Percentiles rank a stretch among this genome's conserved stretches.
Conservation (phyloP, 2,329 filamentous ascomycete genomes). For the Lecanosticta acicola region DNA sequence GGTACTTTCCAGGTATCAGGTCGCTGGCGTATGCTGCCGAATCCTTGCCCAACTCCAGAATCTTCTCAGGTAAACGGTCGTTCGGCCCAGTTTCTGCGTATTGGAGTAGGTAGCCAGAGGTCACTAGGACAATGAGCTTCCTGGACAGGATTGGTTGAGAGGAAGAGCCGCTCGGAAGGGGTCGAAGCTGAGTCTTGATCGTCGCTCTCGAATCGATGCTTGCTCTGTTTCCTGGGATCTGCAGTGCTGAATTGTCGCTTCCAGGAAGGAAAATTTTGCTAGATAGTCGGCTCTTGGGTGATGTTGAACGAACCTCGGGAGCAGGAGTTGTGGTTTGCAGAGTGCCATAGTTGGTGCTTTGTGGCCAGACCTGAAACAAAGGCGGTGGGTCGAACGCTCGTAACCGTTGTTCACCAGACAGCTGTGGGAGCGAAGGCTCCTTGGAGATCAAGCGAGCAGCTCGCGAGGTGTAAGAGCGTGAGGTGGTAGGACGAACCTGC, state of each 20-base stretch:
- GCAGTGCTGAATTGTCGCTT: conserved; percentile 9
- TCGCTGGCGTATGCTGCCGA: conserved; percentile 78
- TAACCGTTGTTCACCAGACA: conserved; percentile 9
- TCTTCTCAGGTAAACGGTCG: conserved; percentile 67
- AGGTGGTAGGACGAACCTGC: conserved; percentile 12
- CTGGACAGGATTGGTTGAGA: conserved; percentile 50
- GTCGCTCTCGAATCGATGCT: conserved; percentile 16
- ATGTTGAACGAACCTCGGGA: conserved; percentile 49
- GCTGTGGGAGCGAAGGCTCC: conserved; percentile 7
- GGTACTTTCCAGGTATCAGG: conserved; percentile 71
- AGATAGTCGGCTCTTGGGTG: conserved; percentile 15
- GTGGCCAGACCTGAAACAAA: conserved; percentile 80
- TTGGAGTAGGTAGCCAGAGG: conserved; percentile 67
- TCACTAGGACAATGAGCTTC: conserved; percentile 68
- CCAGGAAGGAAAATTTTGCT: conserved; percentile 6
- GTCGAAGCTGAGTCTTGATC: conserved; percentile 14
- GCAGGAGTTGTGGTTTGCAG: conserved; percentile 63
- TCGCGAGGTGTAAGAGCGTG: conserved; percentile 10
- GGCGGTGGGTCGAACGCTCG: conserved; percentile 53
- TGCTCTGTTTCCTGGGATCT: conserved; percentile 5
- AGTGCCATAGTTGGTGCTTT: conserved; percentile 69
- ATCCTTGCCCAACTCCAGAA: conserved; percentile 64
- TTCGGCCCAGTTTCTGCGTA: conserved; percentile 66
- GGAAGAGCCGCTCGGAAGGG: conserved; percentile 11
- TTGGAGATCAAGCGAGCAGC: conserved; percentile 4